Percentiles rank a stretch among this genome's conserved stretches.
phyloP scores from a whole-genome alignment of 371 early-diverging fungal species.

The Capniomyces stellatus region DNA sequence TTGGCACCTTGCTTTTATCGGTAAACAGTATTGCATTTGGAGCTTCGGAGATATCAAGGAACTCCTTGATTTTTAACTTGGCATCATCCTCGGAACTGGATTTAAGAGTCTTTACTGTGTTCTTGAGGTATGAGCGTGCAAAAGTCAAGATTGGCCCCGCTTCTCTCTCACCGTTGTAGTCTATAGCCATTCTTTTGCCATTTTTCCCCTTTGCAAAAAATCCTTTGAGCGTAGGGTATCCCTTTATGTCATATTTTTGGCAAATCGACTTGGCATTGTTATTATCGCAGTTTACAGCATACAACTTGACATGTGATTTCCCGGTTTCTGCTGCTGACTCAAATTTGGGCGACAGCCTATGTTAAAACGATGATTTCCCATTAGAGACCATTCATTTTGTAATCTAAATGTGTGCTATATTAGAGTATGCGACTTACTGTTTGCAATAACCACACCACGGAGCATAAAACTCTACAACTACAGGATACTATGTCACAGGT shows the following conservation, averaged over 20 bases:
- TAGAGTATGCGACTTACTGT: conserved; percentile 16
- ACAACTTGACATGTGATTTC: conserved; percentile 61
- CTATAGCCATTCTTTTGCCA: conserved; percentile 33
- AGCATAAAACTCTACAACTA: conserved; percentile 74
- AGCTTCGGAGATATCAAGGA: conserved; percentile 12
- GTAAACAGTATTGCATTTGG: conserved; percentile 62
- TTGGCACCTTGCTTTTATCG: conserved; percentile 44
- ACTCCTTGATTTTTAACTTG: conserved; percentile 7
- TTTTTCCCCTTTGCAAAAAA: conserved; percentile 45
- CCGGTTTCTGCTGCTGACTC: conserved; percentile 67
- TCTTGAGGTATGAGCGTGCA: conserved; percentile 38
- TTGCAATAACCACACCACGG: conserved; percentile 93
- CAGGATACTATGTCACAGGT: conserved; percentile 62
- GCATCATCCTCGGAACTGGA: conserved; percentile 2
- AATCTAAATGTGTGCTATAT: neutral
- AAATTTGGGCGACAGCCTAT: conserved; percentile 61
- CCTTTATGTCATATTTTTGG: conserved; percentile 55
- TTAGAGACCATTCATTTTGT: neutral
- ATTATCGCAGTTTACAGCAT: conserved; percentile 78
- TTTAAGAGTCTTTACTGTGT: conserved; percentile 6
- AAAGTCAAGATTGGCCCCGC: conserved; percentile 54
- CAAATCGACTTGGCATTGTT: conserved; percentile 55
- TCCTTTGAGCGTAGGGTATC: conserved; percentile 88
- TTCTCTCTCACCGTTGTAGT: conserved; percentile 69
- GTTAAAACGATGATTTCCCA: neutral